Evolutionary conservation across 2,329 filamentous ascomycete species (phyloP).

Genomic region (Phialophora expanda): DNA sequence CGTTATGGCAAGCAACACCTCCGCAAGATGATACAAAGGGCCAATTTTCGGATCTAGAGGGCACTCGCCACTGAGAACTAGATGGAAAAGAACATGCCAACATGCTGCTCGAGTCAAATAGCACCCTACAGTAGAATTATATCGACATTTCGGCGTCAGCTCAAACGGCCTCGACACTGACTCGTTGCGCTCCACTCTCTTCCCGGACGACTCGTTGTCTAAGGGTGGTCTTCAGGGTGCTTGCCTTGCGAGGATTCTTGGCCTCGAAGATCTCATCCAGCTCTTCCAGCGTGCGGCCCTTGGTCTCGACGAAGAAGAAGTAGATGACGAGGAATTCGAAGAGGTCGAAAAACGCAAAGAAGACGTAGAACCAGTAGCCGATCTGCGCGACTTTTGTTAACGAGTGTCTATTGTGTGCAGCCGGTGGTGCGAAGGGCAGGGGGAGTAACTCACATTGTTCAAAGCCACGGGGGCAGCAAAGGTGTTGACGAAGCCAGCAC

Average conservation of each 20-base stretch:
- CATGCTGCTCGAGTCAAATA: not conserved
- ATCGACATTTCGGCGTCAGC: not conserved
- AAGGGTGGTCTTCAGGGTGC: slow-evolving; percentile 20
- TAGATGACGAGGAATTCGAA: slow-evolving; percentile 43
- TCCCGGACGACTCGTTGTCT: slow-evolving; percentile 4
- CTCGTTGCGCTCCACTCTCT: not conserved
- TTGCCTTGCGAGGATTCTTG: slow-evolving; percentile 44
- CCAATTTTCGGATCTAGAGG: not conserved
- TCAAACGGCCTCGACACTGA: slow-evolving; percentile 7
- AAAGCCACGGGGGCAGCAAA: slow-evolving; percentile 56
- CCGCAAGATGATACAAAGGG: not conserved
- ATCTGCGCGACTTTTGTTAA: slow-evolving; percentile 19
- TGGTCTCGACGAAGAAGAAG: slow-evolving; percentile 46
- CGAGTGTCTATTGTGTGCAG: not conserved
- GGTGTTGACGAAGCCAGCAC: slow-evolving; percentile 55
- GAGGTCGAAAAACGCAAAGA: slow-evolving; percentile 43
- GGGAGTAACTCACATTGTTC: slow-evolving; percentile 22
- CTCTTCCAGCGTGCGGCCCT: slow-evolving; percentile 44
- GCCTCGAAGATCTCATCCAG: slow-evolving; percentile 46
- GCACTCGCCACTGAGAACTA: not conserved
- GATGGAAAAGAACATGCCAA: not conserved
- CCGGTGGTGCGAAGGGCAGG: not conserved
- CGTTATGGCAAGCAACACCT: not conserved
- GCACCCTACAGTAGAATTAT: not conserved
- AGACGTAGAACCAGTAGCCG: slow-evolving; percentile 43